phyloP scores from a whole-genome alignment of 257 asterid species.

The Salvia splendens region DNA sequence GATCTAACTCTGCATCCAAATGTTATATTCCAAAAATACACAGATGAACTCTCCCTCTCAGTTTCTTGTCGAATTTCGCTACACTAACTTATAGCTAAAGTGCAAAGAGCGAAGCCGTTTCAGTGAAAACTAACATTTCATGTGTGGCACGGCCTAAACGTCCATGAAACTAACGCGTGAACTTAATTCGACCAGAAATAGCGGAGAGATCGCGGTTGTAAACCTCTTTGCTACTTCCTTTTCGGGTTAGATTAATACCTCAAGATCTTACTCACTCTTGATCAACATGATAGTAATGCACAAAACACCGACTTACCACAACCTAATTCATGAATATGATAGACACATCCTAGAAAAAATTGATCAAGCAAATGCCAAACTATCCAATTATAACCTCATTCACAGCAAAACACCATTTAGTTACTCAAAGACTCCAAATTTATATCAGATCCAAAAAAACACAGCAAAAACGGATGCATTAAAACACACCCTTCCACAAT shows the following conservation, averaged over 20 bases:
- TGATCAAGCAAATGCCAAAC: background rate
- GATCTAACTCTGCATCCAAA: conserved; percentile 21
- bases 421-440: background rate
- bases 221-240: background rate
- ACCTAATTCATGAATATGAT: background rate
- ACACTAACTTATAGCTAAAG: conserved; percentile 21
- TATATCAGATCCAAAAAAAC: conserved; percentile 31
- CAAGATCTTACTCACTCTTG: background rate
- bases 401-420: background rate
- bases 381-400: conserved; percentile 4
- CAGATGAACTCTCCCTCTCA: background rate
- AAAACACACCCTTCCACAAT: conserved; percentile 10
- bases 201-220: background rate
- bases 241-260: background rate
- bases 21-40: background rate
- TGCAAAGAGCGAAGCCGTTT: background rate
- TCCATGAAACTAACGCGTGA: background rate
- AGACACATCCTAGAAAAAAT: background rate
- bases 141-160: background rate
- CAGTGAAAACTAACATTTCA: conserved; percentile 14
- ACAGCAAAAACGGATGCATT: background rate
- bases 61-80: background rate
- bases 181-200: conserved; percentile 7
- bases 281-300: conserved; percentile 7
- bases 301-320: conserved; percentile 6